These are phyloP conservation scores for Pseudonitzschia multistriata DNA, from an alignment of 108 stramenopile species.

Conservation along the genomic window DNA sequence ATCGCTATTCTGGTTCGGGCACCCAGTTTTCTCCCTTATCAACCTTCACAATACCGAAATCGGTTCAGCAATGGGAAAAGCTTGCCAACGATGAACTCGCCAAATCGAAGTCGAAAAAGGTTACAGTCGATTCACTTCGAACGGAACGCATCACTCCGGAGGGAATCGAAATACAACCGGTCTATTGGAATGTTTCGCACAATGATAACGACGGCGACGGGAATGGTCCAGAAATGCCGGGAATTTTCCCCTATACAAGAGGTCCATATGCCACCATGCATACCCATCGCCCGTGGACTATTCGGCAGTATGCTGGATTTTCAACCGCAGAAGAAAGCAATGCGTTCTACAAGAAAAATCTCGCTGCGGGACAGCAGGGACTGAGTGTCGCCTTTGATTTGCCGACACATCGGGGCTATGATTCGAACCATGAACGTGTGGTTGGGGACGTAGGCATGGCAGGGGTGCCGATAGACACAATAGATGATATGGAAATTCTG, in stretches of 20 bases:
- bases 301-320: constrained; percentile 96
- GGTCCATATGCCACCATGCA: constrained; percentile 99
- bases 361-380: constrained; percentile 95
- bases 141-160: constrained; percentile 73
- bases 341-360: constrained; percentile 83
- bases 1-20: not conserved
- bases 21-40: not conserved
- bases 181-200: constrained; percentile 78
- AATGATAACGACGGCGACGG: constrained; percentile 35
- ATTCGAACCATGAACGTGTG: constrained; percentile 94
- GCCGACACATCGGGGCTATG: constrained; percentile 97
- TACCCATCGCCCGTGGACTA: constrained; percentile 81
- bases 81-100: constrained; percentile 68
- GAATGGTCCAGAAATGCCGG: constrained; percentile 72
- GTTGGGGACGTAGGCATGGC: constrained; percentile 99
- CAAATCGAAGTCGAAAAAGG: constrained; percentile 39
- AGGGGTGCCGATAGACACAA: constrained; percentile 93
- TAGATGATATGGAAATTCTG: constrained; percentile 96
- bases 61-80: constrained; percentile 61
- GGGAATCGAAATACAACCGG: constrained; percentile 90
- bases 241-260: constrained; percentile 94
- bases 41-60: constrained; percentile 23
- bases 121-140: constrained; percentile 59
- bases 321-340: constrained; percentile 97
- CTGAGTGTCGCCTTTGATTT: constrained; percentile 96